Evolutionary conservation across 441 rosid genomes (phyloP).

Genomic region (Pelargonium cotyledonis): DNA sequence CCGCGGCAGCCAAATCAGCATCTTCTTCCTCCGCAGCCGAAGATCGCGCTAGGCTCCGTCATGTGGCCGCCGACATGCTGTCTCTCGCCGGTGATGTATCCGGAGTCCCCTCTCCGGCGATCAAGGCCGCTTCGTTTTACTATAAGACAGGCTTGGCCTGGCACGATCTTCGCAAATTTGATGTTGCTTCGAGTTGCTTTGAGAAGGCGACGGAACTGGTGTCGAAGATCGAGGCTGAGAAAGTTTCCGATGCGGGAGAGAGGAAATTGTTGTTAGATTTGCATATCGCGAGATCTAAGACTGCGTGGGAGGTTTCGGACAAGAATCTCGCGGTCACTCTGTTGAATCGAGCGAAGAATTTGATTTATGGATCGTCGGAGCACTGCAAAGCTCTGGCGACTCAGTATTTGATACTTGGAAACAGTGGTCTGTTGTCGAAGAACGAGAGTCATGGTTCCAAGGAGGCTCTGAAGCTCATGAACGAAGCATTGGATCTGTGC

Average conservation of each 20-base stretch:
- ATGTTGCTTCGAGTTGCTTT: constrained; percentile 75
- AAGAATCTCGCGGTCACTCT: constrained; percentile 61
- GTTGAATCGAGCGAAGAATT: constrained; percentile 54
- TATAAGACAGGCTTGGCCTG: constrained; percentile 75
- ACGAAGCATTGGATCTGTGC: constrained; percentile 68
- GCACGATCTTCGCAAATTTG: constrained; percentile 54
- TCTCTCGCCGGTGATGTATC: constrained; percentile 51
- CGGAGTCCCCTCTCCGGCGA: constrained; percentile 67
- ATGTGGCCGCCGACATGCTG: constrained; percentile 79
- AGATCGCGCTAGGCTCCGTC: constrained; percentile 53
- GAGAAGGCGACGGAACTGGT: constrained; percentile 73
- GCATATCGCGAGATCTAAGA: constrained; percentile 71
- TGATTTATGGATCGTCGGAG: constrained; percentile 59
- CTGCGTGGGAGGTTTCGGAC: constrained; percentile 75
- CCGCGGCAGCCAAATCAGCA: constrained; percentile 30
- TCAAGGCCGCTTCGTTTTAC: constrained; percentile 74
- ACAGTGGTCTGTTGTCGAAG: constrained; percentile 38
- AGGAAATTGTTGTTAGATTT: constrained; percentile 58
- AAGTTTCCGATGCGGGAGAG: constrained; percentile 54
- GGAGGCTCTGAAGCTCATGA: constrained; percentile 73
- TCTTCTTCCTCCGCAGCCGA: constrained; percentile 29
- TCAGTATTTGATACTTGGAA: constrained; percentile 63
- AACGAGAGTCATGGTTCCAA: constrained; percentile 34
- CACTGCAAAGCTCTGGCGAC: constrained; percentile 58
- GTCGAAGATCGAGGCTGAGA: constrained; percentile 45